Evolutionary conservation across 768 basidiomycete genomes (phyloP), one percentile per base, ranked within the genome.

Genomic region (Rhodotorula paludigena): DNA sequence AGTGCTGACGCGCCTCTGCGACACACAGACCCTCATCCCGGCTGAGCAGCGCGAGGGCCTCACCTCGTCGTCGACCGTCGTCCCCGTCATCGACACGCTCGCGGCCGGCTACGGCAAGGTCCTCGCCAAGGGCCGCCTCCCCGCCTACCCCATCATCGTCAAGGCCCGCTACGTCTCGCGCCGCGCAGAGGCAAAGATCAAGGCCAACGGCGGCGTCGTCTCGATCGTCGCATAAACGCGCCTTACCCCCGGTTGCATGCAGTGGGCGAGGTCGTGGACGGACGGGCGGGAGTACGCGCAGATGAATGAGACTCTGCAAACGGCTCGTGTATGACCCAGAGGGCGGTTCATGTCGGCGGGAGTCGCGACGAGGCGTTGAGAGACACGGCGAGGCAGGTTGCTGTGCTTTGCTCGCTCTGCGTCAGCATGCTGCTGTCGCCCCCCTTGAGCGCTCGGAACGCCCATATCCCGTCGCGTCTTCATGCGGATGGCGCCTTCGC

Each of bases 91-190:
- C 74, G 92, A 99, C 81, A 89, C 84, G 51, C 74, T 76, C 77
- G 79, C 72, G 70, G 76, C 71, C 77, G 92, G 92, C 48, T 96
- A 91, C 80, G 89, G 87, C 75, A 96, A 96, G 81, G 87, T 96
- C 70, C 81, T 99, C 82, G 96, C 93, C 78, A 97, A 93, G 78
- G 96, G 96, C 82, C 80, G 90, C 73, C 84, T 98, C 71, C 90
- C 91, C 39, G 65, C 57, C 71, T 87, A 87, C 77, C 96, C 96
- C 23, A 90, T 92, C 83, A 98, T 99, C 77, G 90, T 99, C 76
- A 98, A 98, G 83, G 92, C 96, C 62, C 92, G 96, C 48, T 75
- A 72, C 70, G 74, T 75, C 41, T 64, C 63, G 25, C 71, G 73
- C 57, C 60, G 66, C 41, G 76, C 76, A 52, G 77, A 78, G 76